Evolutionary conservation across 2,329 filamentous ascomycete species (phyloP).

Genomic region (Mycogone perniciosa): DNA sequence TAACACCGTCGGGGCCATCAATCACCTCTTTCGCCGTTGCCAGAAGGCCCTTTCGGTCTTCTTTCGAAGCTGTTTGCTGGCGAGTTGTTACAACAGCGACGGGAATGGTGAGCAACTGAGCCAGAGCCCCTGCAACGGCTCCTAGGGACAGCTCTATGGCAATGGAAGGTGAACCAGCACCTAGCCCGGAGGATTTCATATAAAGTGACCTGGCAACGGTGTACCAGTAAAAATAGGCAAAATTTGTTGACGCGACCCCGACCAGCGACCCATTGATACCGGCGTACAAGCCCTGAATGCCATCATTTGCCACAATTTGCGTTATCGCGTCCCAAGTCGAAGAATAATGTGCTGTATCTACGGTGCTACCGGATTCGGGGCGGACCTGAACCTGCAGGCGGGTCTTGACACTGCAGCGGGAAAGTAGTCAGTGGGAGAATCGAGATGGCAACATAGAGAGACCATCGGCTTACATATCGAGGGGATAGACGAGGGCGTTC

Average conservation of each 20-base stretch:
- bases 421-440: background rate
- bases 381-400: constrained; percentile 93
- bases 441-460: background rate
- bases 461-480: constrained; percentile 72
- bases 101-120: constrained; percentile 93
- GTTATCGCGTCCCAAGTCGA: constrained; percentile 83
- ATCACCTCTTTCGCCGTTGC: constrained; percentile 87
- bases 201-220: constrained; percentile 81
- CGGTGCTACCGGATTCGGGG: constrained; percentile 32
- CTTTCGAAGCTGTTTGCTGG: constrained; percentile 86
- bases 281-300: constrained; percentile 74
- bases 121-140: constrained; percentile 80
- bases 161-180: constrained; percentile 59
- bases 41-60: constrained; percentile 76
- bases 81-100: constrained; percentile 92
- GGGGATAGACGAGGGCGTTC: constrained; percentile 90
- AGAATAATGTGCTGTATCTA: constrained; percentile 61
- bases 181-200: constrained; percentile 49
- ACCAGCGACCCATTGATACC: constrained; percentile 82
- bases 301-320: constrained; percentile 77
- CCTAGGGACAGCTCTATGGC: constrained; percentile 77
- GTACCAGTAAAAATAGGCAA: constrained; percentile 99
- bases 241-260: constrained; percentile 94
- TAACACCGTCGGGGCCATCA: constrained; percentile 80
- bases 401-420: constrained; percentile 74